phyloP scores from a whole-genome alignment of 176 grass and related monocot genomes.

The Triticum urartu region DNA sequence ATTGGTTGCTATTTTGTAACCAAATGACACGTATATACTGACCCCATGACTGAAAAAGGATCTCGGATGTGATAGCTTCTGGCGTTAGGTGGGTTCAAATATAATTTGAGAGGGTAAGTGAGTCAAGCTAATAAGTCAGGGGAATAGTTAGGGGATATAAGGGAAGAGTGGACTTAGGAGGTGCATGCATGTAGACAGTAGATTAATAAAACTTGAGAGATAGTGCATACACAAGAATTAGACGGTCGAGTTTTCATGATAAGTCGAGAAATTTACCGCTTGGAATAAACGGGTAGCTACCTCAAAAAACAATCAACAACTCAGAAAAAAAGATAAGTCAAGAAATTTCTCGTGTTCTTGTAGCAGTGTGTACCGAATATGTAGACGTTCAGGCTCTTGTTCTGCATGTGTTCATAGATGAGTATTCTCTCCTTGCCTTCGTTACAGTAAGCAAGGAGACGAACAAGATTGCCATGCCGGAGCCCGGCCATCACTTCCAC shows the following conservation, averaged over 20 bases:
- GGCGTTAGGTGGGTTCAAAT: too few species aligned
- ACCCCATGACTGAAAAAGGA: too few species aligned
- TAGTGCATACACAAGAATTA: too few species aligned
- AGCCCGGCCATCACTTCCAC: constrained; percentile 30
- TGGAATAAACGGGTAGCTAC: too few species aligned
- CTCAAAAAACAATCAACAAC: too few species aligned
- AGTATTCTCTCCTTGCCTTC: not conserved
- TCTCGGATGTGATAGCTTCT: too few species aligned
- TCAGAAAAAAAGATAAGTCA: not conserved
- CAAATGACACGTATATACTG: too few species aligned
- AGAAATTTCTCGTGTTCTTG: not conserved
- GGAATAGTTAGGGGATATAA: not conserved
- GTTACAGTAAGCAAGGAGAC: constrained; percentile 20
- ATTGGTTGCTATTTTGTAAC: too few species aligned
- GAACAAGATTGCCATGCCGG: not conserved
- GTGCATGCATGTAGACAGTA: not conserved
- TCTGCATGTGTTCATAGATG: constrained; percentile 22
- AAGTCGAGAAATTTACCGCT: not conserved
- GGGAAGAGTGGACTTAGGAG: not conserved
- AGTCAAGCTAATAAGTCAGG: too few species aligned
- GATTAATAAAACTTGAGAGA: too few species aligned
- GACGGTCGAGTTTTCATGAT: not conserved
- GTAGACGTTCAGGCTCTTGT: constrained; percentile 1
- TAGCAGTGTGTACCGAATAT: constrained; percentile 30
- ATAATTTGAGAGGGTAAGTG: too few species aligned